Conservation (phyloP, 2,329 filamentous ascomycete genomes). For the Fusarium sp. region DNA sequence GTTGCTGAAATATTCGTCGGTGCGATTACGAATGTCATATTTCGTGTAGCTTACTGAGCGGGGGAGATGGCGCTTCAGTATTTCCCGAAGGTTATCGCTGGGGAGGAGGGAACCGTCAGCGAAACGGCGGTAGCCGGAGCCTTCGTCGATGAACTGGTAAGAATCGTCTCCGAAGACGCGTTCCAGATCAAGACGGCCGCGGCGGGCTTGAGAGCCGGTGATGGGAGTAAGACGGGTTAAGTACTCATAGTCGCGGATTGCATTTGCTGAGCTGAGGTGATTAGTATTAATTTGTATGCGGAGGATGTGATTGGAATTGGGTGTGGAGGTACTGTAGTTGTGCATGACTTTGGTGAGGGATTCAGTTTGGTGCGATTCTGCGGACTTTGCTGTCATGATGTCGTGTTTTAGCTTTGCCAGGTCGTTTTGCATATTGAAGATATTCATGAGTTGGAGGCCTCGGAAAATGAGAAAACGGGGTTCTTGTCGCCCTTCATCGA, state of each 20-base stretch:
- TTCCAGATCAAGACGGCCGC: background rate
- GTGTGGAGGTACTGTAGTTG: background rate
- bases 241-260: background rate
- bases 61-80: background rate
- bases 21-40: background rate
- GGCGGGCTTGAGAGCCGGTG: background rate
- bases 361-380: background rate
- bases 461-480: background rate
- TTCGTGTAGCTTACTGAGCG: background rate
- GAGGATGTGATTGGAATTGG: no score
- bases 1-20: background rate
- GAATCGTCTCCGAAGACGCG: fast-evolving
- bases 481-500: background rate
- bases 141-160: background rate
- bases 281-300: no score
- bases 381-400: background rate
- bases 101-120: background rate
- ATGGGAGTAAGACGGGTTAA: background rate
- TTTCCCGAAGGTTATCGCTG: fast-evolving
- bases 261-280: background rate
- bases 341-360: background rate
- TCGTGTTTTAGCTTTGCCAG: background rate
- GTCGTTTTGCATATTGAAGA: background rate
- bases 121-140: background rate
- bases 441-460: background rate